Percentiles rank a stretch among this genome's conserved stretches.
These are phyloP conservation scores for Boletus vinaceobasis DNA, from an alignment of 768 basidiomycete species.

Conservation along the genomic window DNA sequence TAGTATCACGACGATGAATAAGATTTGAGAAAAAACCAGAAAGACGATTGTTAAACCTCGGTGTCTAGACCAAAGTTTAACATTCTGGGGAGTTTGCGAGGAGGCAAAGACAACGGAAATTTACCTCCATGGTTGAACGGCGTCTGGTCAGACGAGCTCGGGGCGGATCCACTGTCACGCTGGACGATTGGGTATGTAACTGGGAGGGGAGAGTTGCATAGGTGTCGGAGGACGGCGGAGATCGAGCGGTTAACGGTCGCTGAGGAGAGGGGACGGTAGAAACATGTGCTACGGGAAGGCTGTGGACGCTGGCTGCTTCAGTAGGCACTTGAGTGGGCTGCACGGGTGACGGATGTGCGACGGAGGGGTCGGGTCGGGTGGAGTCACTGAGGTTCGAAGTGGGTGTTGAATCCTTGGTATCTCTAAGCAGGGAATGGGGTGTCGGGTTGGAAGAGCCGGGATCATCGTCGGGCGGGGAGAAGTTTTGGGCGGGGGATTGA, in stretches of 20 bases:
- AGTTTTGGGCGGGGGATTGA: no score
- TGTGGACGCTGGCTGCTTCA: slow-evolving; percentile 57
- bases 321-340: slow-evolving; percentile 35
- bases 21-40: slow-evolving; percentile 84
- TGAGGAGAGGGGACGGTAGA: slow-evolving; percentile 36
- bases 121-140: slow-evolving; percentile 60
- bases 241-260: slow-evolving; percentile 35
- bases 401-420: neutral
- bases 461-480: neutral
- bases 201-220: neutral
- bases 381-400: neutral
- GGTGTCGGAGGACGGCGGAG: slow-evolving; percentile 11
- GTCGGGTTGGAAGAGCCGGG: neutral
- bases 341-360: neutral
- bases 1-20: slow-evolving; percentile 65
- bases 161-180: slow-evolving; percentile 18
- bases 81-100: slow-evolving; percentile 1
- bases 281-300: slow-evolving; percentile 55
- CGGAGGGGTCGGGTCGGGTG: slow-evolving; percentile 34
- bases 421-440: neutral
- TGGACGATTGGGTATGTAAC: slow-evolving; percentile 11
- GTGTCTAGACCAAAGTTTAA: slow-evolving; percentile 32
- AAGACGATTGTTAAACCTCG: slow-evolving; percentile 65
- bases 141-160: slow-evolving; percentile 43
- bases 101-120: slow-evolving; percentile 3